Conservation (phyloP, 768 basidiomycete species). For the Omphalotus guepiniiformis region DNA sequence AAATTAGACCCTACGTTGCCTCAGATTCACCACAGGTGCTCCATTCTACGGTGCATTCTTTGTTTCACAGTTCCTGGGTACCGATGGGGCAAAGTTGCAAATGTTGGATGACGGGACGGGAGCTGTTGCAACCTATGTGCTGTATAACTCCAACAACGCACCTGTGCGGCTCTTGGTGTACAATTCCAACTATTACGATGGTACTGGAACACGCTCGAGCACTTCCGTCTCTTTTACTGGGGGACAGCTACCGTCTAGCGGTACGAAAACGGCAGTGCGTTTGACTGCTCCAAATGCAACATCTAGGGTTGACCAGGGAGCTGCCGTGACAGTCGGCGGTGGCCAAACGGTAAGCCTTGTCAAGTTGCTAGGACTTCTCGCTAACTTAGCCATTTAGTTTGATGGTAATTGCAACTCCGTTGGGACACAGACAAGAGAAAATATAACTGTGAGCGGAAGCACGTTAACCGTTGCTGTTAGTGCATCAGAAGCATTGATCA, state of each 20-base stretch:
- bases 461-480: slow-evolving; percentile 23
- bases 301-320: slow-evolving; percentile 27
- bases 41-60: slow-evolving; percentile 36
- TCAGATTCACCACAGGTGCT: slow-evolving; percentile 23
- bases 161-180: slow-evolving; percentile 29
- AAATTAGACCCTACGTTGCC: not conserved
- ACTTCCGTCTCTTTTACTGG: slow-evolving; percentile 25
- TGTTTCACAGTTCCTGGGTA: slow-evolving; percentile 33
- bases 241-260: slow-evolving; percentile 12
- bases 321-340: slow-evolving; percentile 30
- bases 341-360: slow-evolving; percentile 16
- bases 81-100: slow-evolving; percentile 25
- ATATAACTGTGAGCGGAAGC: slow-evolving; percentile 18
- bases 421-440: slow-evolving; percentile 24
- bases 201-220: slow-evolving; percentile 27
- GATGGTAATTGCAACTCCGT: slow-evolving; percentile 16
- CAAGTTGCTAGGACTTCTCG: too few species aligned
- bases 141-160: slow-evolving; percentile 18
- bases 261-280: slow-evolving; percentile 22
- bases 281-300: slow-evolving; percentile 32
- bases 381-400: slow-evolving; percentile 15
- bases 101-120: slow-evolving; percentile 31
- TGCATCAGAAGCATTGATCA: slow-evolving; percentile 34
- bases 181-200: slow-evolving; percentile 32
- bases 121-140: slow-evolving; percentile 26